These are phyloP conservation scores for Ensete glaucum DNA, from an alignment of 176 grass and related monocot genomes.

Conservation along the genomic window DNA sequence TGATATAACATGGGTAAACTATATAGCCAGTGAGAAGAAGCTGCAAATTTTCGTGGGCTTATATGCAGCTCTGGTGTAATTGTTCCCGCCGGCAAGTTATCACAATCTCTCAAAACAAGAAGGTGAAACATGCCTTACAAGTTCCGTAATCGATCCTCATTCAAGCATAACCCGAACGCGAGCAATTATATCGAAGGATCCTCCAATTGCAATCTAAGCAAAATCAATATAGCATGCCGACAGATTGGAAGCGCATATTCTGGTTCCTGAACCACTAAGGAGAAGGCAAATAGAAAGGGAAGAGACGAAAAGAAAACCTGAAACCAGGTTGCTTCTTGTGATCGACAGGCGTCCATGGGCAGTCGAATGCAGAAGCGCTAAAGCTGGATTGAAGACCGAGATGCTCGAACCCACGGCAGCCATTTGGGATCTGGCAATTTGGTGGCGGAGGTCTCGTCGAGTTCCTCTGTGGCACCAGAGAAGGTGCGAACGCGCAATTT, in stretches of 20 bases:
- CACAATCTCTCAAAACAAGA: too few species aligned
- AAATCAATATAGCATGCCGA: not conserved
- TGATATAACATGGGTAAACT: not conserved
- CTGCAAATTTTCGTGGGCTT: too few species aligned
- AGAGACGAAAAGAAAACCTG: not conserved
- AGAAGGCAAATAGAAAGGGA: not conserved
- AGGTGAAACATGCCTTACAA: too few species aligned
- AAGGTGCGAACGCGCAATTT: too few species aligned
- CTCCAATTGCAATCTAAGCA: not conserved
- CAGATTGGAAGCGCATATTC: not conserved
- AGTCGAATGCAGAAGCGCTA: not conserved
- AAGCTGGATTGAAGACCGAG: constrained; percentile 1
- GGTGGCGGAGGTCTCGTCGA: not conserved
- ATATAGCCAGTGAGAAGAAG: not conserved
- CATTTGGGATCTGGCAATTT: not conserved
- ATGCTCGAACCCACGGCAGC: constrained; percentile 1
- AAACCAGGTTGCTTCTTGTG: not conserved
- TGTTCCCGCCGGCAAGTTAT: too few species aligned
- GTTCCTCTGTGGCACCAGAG: too few species aligned
- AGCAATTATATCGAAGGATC: not conserved
- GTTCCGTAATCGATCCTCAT: too few species aligned
- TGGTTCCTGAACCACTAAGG: not conserved
- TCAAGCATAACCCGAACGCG: too few species aligned
- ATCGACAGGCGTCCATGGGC: not conserved
- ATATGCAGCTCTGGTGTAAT: too few species aligned